phyloP scores from a whole-genome alignment of 257 asterid species.

The Solanum sejunctum region DNA sequence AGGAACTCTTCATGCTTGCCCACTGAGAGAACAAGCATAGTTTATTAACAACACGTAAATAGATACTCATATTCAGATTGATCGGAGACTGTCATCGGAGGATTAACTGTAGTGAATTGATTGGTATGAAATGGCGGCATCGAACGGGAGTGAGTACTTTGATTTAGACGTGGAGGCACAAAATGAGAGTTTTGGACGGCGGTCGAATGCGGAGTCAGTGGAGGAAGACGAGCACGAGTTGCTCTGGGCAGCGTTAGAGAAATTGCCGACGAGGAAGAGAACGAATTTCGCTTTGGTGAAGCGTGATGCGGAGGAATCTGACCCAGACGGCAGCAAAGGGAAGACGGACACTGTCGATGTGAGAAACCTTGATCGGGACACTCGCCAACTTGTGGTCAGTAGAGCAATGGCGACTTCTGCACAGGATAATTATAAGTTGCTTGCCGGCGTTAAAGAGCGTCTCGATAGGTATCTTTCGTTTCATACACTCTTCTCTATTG shows the following conservation, averaged over 20 bases:
- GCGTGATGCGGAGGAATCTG: slow-evolving; percentile 14
- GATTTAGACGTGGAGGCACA: slow-evolving; percentile 44
- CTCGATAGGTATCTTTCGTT: slow-evolving; percentile 40
- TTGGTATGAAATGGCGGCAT: slow-evolving; percentile 42
- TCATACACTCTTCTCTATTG: neutral
- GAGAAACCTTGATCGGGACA: slow-evolving; percentile 46
- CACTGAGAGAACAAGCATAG: neutral
- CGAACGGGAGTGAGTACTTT: slow-evolving; percentile 65
- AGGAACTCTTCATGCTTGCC: neutral
- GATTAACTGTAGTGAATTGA: neutral
- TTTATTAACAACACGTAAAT: neutral
- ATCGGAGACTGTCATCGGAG: neutral
- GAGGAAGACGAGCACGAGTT: slow-evolving; percentile 65
- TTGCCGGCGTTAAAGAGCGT: slow-evolving; percentile 66
- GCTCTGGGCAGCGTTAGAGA: slow-evolving; percentile 71
- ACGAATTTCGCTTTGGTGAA: slow-evolving; percentile 33
- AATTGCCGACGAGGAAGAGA: slow-evolving; percentile 50
- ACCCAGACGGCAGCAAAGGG: slow-evolving; percentile 6
- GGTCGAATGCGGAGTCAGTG: slow-evolving; percentile 54
- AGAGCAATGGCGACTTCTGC: slow-evolving; percentile 68
- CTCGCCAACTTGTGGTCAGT: slow-evolving; percentile 58
- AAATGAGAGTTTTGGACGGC: slow-evolving; percentile 33
- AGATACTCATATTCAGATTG: neutral
- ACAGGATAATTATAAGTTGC: slow-evolving; percentile 64
- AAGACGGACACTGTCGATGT: slow-evolving; percentile 45